Conservation (phyloP, 1,284 basidiomycete genomes). For the Ceraceosorus guamensis region DNA sequence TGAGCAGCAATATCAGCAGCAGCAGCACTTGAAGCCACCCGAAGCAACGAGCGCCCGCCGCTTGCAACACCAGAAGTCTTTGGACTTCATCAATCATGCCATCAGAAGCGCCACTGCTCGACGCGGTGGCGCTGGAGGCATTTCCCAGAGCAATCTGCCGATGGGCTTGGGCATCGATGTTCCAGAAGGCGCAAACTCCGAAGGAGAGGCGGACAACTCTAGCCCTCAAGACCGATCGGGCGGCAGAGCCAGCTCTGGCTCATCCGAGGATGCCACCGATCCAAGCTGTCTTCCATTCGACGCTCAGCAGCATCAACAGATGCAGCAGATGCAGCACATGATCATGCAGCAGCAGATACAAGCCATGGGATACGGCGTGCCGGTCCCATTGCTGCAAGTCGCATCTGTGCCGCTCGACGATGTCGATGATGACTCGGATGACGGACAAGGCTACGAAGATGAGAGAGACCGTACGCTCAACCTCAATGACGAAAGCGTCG, state of each 20-base stretch:
- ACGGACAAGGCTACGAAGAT: slow-evolving; percentile 7
- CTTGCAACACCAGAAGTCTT: slow-evolving; percentile 44
- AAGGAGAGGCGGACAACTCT: neutral
- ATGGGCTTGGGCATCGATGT: slow-evolving; percentile 38
- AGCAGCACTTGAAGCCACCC: slow-evolving; percentile 9
- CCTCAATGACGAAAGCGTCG: slow-evolving; percentile 39
- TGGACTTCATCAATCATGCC: slow-evolving; percentile 48
- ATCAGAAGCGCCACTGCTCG: slow-evolving; percentile 47
- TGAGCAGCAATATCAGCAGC: slow-evolving; percentile 12
- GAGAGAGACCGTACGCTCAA: slow-evolving; percentile 15
- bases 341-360: too few relatives aligned
- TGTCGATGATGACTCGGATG: slow-evolving; percentile 23
- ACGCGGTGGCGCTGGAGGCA: slow-evolving; percentile 8
- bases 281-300: slow-evolving; percentile 18
- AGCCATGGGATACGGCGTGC: slow-evolving; percentile 8
- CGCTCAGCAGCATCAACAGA: slow-evolving; percentile 1
- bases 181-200: slow-evolving; percentile 5
- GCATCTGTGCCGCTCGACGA: slow-evolving; percentile 31
- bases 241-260: neutral
- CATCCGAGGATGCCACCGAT: slow-evolving; percentile 4
- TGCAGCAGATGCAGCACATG: too few relatives aligned
- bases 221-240: neutral
- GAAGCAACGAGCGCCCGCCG: neutral
- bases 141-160: slow-evolving; percentile 15
- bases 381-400: slow-evolving; percentile 11